Conservation (phyloP, 2,329 filamentous ascomycete species). For the Xylaria sp. region DNA sequence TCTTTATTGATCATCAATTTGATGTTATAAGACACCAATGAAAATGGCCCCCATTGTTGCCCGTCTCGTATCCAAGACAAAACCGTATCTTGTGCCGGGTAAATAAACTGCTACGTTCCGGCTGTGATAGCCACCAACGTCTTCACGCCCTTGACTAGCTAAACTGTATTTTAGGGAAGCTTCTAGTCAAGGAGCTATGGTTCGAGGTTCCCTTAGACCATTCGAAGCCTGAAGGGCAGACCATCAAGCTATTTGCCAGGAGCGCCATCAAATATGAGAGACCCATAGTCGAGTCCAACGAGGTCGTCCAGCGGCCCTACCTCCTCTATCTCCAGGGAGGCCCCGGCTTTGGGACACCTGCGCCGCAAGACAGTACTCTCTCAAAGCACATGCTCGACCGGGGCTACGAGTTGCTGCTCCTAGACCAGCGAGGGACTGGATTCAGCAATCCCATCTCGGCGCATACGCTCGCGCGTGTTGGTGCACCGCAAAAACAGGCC, state of each 20-base stretch:
- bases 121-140: neutral
- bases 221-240: slow-evolving; percentile 66
- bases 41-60: slow-evolving; percentile 46
- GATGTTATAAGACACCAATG: neutral
- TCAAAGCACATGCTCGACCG: slow-evolving; percentile 77
- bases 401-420: slow-evolving; percentile 84
- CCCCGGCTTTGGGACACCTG: slow-evolving; percentile 79
- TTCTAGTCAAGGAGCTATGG: slow-evolving; percentile 82
- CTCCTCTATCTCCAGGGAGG: slow-evolving; percentile 86
- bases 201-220: slow-evolving; percentile 90
- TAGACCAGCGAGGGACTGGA: slow-evolving; percentile 94
- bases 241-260: slow-evolving; percentile 81
- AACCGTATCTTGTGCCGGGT: slow-evolving; percentile 56
- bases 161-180: slow-evolving; percentile 65
- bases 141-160: slow-evolving; percentile 27
- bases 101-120: slow-evolving; percentile 28
- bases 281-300: slow-evolving; percentile 61
- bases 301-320: slow-evolving; percentile 62
- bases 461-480: slow-evolving; percentile 73
- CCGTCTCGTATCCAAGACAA: slow-evolving; percentile 51
- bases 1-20: neutral
- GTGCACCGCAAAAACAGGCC: slow-evolving; percentile 74
- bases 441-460: slow-evolving; percentile 83
- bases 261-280: slow-evolving; percentile 74
- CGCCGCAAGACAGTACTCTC: slow-evolving; percentile 78